Base-by-base conservation (phyloP, 176 grass and related monocot genomes). In the Thinopyrum elongatum region DNA sequence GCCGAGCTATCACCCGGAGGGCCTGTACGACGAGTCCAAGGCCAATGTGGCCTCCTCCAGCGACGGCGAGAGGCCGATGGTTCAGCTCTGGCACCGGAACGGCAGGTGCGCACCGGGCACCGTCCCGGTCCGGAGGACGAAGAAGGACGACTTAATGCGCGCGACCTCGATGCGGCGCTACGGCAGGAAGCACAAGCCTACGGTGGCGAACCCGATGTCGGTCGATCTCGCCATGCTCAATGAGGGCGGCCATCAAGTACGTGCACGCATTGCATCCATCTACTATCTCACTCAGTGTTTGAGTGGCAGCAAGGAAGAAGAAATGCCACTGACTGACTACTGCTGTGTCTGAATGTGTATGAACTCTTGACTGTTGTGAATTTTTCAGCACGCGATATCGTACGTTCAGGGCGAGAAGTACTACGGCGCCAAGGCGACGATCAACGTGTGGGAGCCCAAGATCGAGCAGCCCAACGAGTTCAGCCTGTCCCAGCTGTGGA, bases 401-500 rank as follows among this genome's bases (percentile, higher is more conserved):
- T 95, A 88, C 64, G 92, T 95, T 13, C 88, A 94, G 57, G 94
- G 94, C 0, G 97, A 98, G 64, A 98, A 95, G 68, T 98, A 94
- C 80, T 96, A 96, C 22, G 97, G 94, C 30, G 92, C 90, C 17
- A 95, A 96, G 89, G 97, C 90, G 44, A 94, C 91, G 74, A 95
- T 98, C 75, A 98, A 95, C 91, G 94, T 98, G 6, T 98, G 97
- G 97, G 89, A 84, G 49, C 92, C 97, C 31, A 92, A 89, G 87
- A 95, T 98, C 29, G 86, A 92, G 90, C 92, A 92, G 82, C 58
- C 88, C 1, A 91, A 92, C 64, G 97, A 98, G 82, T 98, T 98
- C 73, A 98, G 97, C 82, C 74, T 94, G 65, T 95, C 92, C 51
- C 94, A 98, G 78, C 90, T 98, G 58, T 98, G 94, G 97, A 91